Base-by-base conservation (phyloP, 225 moss, liverwort and hornwort genomes). In the Takakia lepidozioides region DNA sequence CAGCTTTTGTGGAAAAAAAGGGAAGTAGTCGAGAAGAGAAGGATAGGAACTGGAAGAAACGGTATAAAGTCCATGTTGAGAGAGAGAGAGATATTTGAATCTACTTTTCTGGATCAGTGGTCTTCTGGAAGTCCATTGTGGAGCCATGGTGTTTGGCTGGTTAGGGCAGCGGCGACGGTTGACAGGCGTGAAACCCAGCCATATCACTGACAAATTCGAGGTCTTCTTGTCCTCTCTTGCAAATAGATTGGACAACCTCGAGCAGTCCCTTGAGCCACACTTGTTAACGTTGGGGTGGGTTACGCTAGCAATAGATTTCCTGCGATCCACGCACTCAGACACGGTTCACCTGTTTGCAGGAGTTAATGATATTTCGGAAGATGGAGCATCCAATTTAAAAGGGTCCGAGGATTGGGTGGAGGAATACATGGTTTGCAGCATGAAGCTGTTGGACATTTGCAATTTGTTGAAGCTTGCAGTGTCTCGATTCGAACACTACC, bases 351-450 rank as follows among this genome's bases (percentile, higher is more conserved):
- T 76, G 26, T 71, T 71, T 56, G 76, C 71, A 30, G 64, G 67
- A 11, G 55, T 59, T 51, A 55, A 55, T 1, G 11, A 32, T 32
- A 52, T 41, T 27, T 60, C 64, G 50, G 58, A 58, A 0, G 48
- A 60, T 10, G 10, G 10, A 5, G 10, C 5, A 6, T 6, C 7
- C 11, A 32, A 32, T 32, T 49, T 71, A 27, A 57, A 46, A 30
- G 40, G 44, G 27, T 46, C 49, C 25, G 49, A 71, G 25, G 71
- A 71, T 48, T 76, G 71, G 76, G 59, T 76, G 28, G 76, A 72
- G 67, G 71, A 71, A 54, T 76, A 76, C 64, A 76, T 76, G 76
- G 64, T 63, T 28, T 71, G 71, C 41, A 76, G 76, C 64, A 76
- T 72, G 76, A 71, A 67, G 60, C 63, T 76, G 2, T 46, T 76